These are phyloP conservation scores for Teunomyces aglyptinius DNA, from an alignment of 805 yeast species.

Conservation along the genomic window DNA sequence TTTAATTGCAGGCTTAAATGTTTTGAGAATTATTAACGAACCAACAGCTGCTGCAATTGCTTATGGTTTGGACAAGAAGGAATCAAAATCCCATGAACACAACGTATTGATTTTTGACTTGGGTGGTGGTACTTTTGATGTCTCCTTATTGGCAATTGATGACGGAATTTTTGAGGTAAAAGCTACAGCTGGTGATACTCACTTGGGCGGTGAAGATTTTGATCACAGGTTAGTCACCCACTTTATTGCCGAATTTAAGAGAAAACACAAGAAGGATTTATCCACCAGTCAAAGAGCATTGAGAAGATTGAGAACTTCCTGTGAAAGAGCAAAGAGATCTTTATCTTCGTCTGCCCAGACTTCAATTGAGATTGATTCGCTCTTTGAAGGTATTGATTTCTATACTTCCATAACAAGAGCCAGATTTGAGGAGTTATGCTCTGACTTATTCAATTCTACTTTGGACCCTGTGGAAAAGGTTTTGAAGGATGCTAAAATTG, in stretches of 20 bases:
- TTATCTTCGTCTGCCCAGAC: slow-evolving; percentile 94
- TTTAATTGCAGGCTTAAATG: slow-evolving; percentile 46
- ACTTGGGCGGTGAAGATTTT: slow-evolving; percentile 96
- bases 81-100: slow-evolving; percentile 61
- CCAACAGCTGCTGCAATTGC: slow-evolving; percentile 49
- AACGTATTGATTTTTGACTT: slow-evolving; percentile 90
- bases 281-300: slow-evolving; percentile 79
- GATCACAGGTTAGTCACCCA: slow-evolving; percentile 87
- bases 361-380: slow-evolving; percentile 93
- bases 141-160: slow-evolving; percentile 80
- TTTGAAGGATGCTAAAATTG: slow-evolving; percentile 86
- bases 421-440: slow-evolving; percentile 94
- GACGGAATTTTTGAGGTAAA: slow-evolving; percentile 90
- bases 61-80: slow-evolving; percentile 48
- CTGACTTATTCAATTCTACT: slow-evolving; percentile 90
- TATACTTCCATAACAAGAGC: slow-evolving; percentile 95
- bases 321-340: slow-evolving; percentile 97
- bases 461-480: slow-evolving; percentile 96
- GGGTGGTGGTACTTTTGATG: slow-evolving; percentile 98
- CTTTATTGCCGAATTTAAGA: slow-evolving; percentile 89
- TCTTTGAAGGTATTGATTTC: slow-evolving; percentile 92
- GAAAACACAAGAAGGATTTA: slow-evolving; percentile 87
- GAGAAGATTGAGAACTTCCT: slow-evolving; percentile 94
- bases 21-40: slow-evolving; percentile 43
- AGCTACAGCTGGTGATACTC: slow-evolving; percentile 96